Conservation (phyloP, 768 basidiomycete genomes). For the Gyrodon lividus region DNA sequence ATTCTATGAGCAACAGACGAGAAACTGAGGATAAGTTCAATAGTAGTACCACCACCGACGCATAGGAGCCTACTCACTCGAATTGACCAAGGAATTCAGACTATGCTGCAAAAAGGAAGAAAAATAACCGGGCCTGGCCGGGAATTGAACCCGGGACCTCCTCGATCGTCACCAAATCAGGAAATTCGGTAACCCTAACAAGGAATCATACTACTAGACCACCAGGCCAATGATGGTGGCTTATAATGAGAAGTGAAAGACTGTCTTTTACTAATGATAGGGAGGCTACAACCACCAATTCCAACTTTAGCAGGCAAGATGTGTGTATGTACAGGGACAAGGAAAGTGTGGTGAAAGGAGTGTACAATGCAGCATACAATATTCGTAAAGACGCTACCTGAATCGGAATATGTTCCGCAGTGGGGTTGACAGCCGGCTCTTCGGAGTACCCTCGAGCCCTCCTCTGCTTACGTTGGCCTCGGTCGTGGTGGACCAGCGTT, state of each 20-base stretch:
- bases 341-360: conserved; percentile 10
- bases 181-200: conserved; percentile 39
- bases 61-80: too few species aligned
- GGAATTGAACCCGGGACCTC: conserved; percentile 91
- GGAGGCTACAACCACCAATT: too few species aligned
- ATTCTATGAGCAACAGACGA: too few species aligned
- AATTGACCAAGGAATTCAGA: too few species aligned
- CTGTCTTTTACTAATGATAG: too few species aligned
- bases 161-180: conserved; percentile 51
- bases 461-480: conserved; percentile 21
- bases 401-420: conserved; percentile 34
- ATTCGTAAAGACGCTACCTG: conserved; percentile 15
- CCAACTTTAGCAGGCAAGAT: neutral
- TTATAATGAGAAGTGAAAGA: neutral
- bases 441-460: conserved; percentile 26
- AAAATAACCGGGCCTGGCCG: conserved; percentile 65
- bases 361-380: conserved; percentile 1
- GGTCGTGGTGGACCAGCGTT: conserved; percentile 8
- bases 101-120: too few species aligned
- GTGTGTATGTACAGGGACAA: too few species aligned
- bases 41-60: too few species aligned
- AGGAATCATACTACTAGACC: conserved; percentile 44
- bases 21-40: too few species aligned
- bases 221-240: conserved; percentile 28
- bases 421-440: conserved; percentile 26